A percentile compares a stretch with the other conserved stretches of the same genome.
phyloP scores from a whole-genome alignment of 495 filamentous ascomycete species.

The Lindgomyces ingoldianus region DNA sequence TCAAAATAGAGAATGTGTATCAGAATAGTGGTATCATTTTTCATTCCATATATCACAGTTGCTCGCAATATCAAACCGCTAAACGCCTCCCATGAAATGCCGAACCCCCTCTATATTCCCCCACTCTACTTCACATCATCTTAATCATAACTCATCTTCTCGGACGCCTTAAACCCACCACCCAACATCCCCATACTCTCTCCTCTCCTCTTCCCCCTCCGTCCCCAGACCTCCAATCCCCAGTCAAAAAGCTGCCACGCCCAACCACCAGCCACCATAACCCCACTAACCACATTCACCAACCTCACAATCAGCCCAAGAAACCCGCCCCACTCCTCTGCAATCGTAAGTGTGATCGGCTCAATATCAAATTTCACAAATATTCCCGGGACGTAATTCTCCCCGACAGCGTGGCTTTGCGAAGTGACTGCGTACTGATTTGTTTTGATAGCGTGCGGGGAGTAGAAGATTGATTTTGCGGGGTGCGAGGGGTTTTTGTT shows the following conservation, averaged over 20 bases:
- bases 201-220: conserved; percentile 26
- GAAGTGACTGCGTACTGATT: conserved; percentile 98
- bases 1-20: neutral
- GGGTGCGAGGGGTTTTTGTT: conserved; percentile 43
- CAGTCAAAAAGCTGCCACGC: conserved; percentile 61
- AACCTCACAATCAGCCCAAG: conserved; percentile 74
- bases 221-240: conserved; percentile 49
- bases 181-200: conserved; percentile 29
- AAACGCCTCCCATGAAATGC: neutral
- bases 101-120: neutral
- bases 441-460: conserved; percentile 67
- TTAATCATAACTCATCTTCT: conserved; percentile 29
- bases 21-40: neutral
- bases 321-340: conserved; percentile 75
- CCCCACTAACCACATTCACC: conserved; percentile 65
- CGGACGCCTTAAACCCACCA: neutral
- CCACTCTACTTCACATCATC: neutral
- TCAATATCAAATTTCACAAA: conserved; percentile 99
- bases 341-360: conserved; percentile 83
- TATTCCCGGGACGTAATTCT: conserved; percentile 79
- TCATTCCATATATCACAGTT: too few relatives aligned
- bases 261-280: conserved; percentile 65
- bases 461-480: conserved; percentile 33
- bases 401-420: conserved; percentile 67
- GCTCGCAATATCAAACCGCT: neutral